Percentiles rank a stretch among this genome's conserved stretches.
phyloP scores from a whole-genome alignment of 192 early-diverging fungal genomes.

The Coemansia sp. region DNA sequence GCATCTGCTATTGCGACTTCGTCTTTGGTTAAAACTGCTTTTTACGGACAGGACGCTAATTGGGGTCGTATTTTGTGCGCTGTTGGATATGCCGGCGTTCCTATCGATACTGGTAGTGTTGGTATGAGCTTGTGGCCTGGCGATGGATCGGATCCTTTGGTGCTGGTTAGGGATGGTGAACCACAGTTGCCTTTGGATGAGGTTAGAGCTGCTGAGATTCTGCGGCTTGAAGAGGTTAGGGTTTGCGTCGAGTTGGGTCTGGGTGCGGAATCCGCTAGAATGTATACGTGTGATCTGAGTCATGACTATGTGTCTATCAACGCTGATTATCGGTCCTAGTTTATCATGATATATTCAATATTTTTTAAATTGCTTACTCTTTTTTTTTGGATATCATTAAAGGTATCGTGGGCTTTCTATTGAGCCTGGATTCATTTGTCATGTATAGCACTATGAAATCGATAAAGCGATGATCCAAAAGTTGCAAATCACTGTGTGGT shows the following conservation, averaged over 20 bases:
- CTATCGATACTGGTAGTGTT: slow-evolving; percentile 74
- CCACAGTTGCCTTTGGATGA: slow-evolving; percentile 83
- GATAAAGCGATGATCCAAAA: too few species aligned
- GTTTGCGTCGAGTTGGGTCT: slow-evolving; percentile 80
- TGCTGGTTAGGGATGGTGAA: slow-evolving; percentile 79
- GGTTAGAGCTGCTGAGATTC: slow-evolving; percentile 75
- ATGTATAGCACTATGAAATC: too few species aligned
- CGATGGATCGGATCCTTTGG: slow-evolving; percentile 64
- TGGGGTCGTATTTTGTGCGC: slow-evolving; percentile 97
- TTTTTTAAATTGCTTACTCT: too few species aligned
- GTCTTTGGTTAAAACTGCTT: slow-evolving; percentile 92
- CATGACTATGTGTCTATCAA: slow-evolving; percentile 96
- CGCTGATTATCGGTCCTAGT: slow-evolving; percentile 79
- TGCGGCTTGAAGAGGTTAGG: slow-evolving; percentile 84
- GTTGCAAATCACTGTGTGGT: too few species aligned
- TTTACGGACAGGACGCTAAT: slow-evolving; percentile 97
- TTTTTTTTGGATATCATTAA: too few species aligned
- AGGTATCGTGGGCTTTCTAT: too few species aligned
- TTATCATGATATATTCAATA: too few species aligned
- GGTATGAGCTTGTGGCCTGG: slow-evolving; percentile 74
- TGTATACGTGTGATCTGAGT: slow-evolving; percentile 96
- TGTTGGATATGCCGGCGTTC: slow-evolving; percentile 80
- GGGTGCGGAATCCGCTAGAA: slow-evolving; percentile 73
- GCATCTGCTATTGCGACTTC: slow-evolving; percentile 96
- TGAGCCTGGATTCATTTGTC: too few species aligned